A percentile compares a stretch with the other conserved stretches of the same genome.
These are phyloP conservation scores for Phytopythium boreale DNA, from an alignment of 352 stramenopile genomes.

Conservation along the genomic window DNA sequence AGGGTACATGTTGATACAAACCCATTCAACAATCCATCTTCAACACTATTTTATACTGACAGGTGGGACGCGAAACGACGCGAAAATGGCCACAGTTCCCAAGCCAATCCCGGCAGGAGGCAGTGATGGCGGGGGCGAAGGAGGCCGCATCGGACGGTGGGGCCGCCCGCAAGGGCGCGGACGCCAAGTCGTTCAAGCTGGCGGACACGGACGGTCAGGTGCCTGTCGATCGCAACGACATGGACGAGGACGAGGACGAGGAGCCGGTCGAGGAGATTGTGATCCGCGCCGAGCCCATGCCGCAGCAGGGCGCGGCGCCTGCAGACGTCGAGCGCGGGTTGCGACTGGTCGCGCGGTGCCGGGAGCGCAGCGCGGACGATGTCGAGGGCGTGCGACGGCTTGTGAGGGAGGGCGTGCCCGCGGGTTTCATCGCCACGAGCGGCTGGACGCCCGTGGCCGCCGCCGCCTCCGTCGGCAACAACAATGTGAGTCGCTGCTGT, in stretches of 20 bases:
- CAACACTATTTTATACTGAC: neutral
- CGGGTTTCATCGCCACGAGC: constrained; percentile 73
- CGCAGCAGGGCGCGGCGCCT: constrained; percentile 47
- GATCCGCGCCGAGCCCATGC: constrained; percentile 54
- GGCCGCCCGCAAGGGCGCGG: neutral
- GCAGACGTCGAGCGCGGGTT: constrained; percentile 51
- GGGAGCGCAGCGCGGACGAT: constrained; percentile 36
- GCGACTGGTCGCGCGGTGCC: constrained; percentile 63
- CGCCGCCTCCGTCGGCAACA: constrained; percentile 59
- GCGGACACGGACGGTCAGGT: constrained; percentile 77
- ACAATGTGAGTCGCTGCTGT: constrained; percentile 33
- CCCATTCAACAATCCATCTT: neutral
- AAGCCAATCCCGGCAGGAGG: too few relatives aligned
- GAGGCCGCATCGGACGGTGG: neutral
- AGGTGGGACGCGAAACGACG: constrained; percentile 5
- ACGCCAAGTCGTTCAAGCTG: neutral
- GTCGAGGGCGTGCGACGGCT: constrained; percentile 33
- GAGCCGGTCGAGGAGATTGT: constrained; percentile 40
- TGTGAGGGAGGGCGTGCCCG: constrained; percentile 42
- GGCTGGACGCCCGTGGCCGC: constrained; percentile 69
- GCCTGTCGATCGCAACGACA: constrained; percentile 85
- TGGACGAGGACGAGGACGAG: constrained; percentile 31
- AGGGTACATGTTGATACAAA: neutral
- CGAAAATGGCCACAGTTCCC: neutral
- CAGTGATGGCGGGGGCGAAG: neutral